These are phyloP conservation scores for Mycena albidolilacea DNA, from an alignment of 768 basidiomycete species.

Conservation along the genomic window DNA sequence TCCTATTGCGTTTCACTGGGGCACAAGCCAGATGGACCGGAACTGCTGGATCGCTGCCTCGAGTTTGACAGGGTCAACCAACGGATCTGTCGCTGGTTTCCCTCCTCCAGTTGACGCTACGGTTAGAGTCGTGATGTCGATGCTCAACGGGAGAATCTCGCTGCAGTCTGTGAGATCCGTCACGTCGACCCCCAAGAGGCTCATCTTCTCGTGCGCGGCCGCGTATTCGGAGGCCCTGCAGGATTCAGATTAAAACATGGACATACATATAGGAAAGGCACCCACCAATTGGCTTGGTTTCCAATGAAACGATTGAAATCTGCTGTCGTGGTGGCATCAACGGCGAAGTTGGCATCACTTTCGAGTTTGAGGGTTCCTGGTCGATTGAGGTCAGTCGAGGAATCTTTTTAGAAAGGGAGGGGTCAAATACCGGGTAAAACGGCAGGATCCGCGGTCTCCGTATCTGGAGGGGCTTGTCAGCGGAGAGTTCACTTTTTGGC, in stretches of 20 bases:
- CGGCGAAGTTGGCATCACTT: background rate
- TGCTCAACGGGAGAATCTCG: background rate
- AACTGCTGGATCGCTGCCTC: constrained; percentile 2
- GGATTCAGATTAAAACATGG: background rate
- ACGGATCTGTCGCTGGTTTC: background rate
- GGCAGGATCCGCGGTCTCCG: background rate
- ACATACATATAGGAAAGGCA: background rate
- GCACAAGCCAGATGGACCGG: constrained; percentile 4
- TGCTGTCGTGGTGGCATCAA: background rate
- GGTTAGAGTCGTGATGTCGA: background rate
- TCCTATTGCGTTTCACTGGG: too few relatives aligned
- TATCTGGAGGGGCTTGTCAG: background rate
- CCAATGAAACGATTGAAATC: background rate
- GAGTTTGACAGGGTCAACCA: background rate
- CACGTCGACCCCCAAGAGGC: background rate
- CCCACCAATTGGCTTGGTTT: background rate
- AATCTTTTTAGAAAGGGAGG: background rate
- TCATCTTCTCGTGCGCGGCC: background rate
- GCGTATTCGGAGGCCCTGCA: background rate
- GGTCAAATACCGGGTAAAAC: background rate
- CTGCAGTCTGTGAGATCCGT: background rate
- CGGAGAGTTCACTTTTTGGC: too few relatives aligned
- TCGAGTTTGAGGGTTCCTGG: background rate
- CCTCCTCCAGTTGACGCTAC: background rate
- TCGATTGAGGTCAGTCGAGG: too few relatives aligned